These are phyloP conservation scores for Pilasporangium apinafurcum DNA, from an alignment of 352 stramenopile species.

Conservation along the genomic window DNA sequence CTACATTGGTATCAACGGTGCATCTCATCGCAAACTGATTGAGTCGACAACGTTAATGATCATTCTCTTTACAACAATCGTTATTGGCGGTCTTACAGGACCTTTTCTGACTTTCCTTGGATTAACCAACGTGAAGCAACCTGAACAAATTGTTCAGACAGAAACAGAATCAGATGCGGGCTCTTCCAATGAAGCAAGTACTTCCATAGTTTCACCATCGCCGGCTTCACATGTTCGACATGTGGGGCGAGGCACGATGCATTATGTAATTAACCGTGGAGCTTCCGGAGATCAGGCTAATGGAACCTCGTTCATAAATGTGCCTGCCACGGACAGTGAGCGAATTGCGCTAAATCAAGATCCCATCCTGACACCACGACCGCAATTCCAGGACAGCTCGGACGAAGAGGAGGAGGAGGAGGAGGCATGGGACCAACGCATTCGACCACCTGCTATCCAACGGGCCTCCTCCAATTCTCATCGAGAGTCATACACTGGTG, in stretches of 20 bases:
- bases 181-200: slow-evolving; percentile 15
- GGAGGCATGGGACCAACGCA: slow-evolving; percentile 2
- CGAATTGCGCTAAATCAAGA: slow-evolving; percentile 12
- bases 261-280: slow-evolving; percentile 42
- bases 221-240: slow-evolving; percentile 13
- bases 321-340: slow-evolving; percentile 15
- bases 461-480: slow-evolving; percentile 17
- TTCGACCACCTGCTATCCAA: slow-evolving; percentile 21
- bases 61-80: slow-evolving; percentile 82
- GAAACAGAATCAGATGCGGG: slow-evolving; percentile 31
- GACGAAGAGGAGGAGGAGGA: slow-evolving; percentile 35
- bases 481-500: slow-evolving; percentile 40
- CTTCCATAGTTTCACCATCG: slow-evolving; percentile 18
- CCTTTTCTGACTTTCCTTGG: slow-evolving; percentile 54
- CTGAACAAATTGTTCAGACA: slow-evolving; percentile 10
- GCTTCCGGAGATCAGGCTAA: slow-evolving; percentile 3
- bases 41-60: slow-evolving; percentile 86
- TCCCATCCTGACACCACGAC: slow-evolving; percentile 52
- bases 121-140: slow-evolving; percentile 26
- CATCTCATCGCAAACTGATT: slow-evolving; percentile 72
- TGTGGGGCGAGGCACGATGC: slow-evolving; percentile 37
- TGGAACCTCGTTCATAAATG: slow-evolving; percentile 4
- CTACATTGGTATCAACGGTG: slow-evolving; percentile 59
- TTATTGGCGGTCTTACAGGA: slow-evolving; percentile 70
- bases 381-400: slow-evolving; percentile 60